Evolutionary conservation across 1,284 basidiomycete genomes (phyloP), one percentile per base, ranked within the genome.

Genomic region (Ustilago shanxiensis): DNA sequence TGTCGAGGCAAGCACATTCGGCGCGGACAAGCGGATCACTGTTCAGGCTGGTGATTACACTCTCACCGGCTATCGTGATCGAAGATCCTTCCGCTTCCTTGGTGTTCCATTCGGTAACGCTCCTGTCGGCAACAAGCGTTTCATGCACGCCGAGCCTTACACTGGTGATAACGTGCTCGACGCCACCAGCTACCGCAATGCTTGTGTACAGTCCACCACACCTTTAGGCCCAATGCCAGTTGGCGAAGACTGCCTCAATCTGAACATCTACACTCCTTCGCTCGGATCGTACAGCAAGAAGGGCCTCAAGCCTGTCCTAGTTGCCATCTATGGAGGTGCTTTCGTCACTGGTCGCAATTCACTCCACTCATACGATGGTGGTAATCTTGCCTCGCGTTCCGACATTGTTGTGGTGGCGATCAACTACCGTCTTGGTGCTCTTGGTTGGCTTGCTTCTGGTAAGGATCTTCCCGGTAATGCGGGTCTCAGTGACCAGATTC

Each of bases 381-480:
- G 88, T 0, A 87, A 86, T 64, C 53, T 88, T 56, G 87, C 84
- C 4, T 87, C 87, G 66, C 82, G 88, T 14, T 84, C 87, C 6
- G 88, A 89, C 16, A 77, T 91, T 35, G 87, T 91, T n/a, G 89
- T 89, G 55, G 90, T 91, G 44, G 89, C 88, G 62, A 44, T 90
- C 75, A 90, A 90, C 77, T 90, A 91, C 73, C 88, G 90, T 28
- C 71, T 83, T 13, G 78, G 78, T 7, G 63, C 75, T 2, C 60
- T 83, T 8, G 82, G 81, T 26, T 83, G 64, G 54, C 61, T 81
- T 6, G 76, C 75, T n/a, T 74, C 67, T 0, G 66, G 60, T 7
- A 39, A 59, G 7, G 69, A 72, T 20, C 53, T 77, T 6, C 66
- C 69, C 1, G 74, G 69, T 37, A 85, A 85, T 44, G 79, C 81